Percentiles rank a stretch among this genome's conserved stretches.
These are phyloP conservation scores for Russula abietina DNA, from an alignment of 768 basidiomycete species.

Conservation along the genomic window DNA sequence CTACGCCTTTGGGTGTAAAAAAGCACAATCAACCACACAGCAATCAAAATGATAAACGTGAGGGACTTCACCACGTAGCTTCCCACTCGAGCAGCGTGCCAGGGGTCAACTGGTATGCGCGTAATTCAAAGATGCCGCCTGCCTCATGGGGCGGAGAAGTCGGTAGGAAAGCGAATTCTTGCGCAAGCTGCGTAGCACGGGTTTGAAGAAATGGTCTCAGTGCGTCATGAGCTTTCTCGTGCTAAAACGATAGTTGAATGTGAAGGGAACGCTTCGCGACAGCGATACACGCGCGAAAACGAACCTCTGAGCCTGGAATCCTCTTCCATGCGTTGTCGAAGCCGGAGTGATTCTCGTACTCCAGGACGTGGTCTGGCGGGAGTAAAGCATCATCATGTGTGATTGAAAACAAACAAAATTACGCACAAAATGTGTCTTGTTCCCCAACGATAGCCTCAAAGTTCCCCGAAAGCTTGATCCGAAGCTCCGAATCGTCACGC, in stretches of 20 bases:
- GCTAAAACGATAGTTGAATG: slow-evolving; percentile 36
- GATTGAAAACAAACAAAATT: background rate
- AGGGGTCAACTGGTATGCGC: slow-evolving; percentile 82
- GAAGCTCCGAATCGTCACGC: slow-evolving; percentile 61
- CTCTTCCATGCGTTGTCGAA: slow-evolving; percentile 70
- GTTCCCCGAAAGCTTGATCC: slow-evolving; percentile 86
- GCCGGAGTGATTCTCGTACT: slow-evolving; percentile 91
- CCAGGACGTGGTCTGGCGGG: slow-evolving; percentile 60
- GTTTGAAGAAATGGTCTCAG: slow-evolving; percentile 73
- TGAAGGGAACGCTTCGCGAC: background rate
- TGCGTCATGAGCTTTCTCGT: slow-evolving; percentile 58
- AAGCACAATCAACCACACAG: background rate
- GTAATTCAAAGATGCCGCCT: slow-evolving; percentile 91
- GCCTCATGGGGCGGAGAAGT: slow-evolving; percentile 79
- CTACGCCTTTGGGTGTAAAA: slow-evolving; percentile 52
- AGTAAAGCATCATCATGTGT: slow-evolving; percentile 12
- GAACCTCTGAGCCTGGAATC: slow-evolving; percentile 61
- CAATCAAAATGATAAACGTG: background rate
- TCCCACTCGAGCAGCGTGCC: slow-evolving; percentile 96
- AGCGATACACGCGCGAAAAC: slow-evolving; percentile 22
- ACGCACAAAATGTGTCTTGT: slow-evolving; percentile 73
- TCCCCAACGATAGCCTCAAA: slow-evolving; percentile 92
- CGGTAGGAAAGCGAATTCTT: slow-evolving; percentile 95
- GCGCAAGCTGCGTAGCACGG: slow-evolving; percentile 72
- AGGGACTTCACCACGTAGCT: slow-evolving; percentile 61